Evolutionary conservation across 1,139 yeast species (phyloP), one percentile per base, ranked within the genome.

Genomic region (Schwanniomyces etchellsii): DNA sequence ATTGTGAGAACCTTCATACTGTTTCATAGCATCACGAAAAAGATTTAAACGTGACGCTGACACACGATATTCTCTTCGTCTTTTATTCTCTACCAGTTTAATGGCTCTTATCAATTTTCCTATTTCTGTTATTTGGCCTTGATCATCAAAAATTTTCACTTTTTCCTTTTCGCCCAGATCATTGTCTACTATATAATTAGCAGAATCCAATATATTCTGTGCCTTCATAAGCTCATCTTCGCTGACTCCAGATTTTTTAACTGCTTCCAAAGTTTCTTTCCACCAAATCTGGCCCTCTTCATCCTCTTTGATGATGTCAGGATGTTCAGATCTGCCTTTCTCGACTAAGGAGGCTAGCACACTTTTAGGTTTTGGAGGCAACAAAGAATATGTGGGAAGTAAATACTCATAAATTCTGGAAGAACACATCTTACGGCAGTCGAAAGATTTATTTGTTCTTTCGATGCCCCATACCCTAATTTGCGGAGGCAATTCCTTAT

Each of bases 381-480:
- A 61, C 42, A 91, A 76, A 1, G 95, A 77, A 54, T 85, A 88
- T 1, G 95, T 83, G 24, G 98, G 98, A 48, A 91, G 71, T 45
- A 93, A 62, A 52, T 91, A 91, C 62, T 91, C 99, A 55, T 91
- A 91, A 38, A 93, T 71, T 54, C 99, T 74, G 7, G 96, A 86
- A 4, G 94, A 81, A 57, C 98, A 93, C 82, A 88, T 77, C 54
- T 86, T 89, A 43, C 97, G 72, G 57, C 97, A 89, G 55, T 91
- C 97, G 57, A 93, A 91, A 1, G 93, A 77, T 49, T 85, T 85
- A 53, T 89, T 88, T 5, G 89, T 83, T 47, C 97, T 73, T 50
- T 80, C 85, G 39, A 82, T 80, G 10, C 96, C 96, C 97, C 98
- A 91, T 16, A 91, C 70, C 39, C 96, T 70, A 40, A 91, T 85